Base-by-base conservation (phyloP, 306 rosid genomes). In the Quercus aquifolioides region DNA sequence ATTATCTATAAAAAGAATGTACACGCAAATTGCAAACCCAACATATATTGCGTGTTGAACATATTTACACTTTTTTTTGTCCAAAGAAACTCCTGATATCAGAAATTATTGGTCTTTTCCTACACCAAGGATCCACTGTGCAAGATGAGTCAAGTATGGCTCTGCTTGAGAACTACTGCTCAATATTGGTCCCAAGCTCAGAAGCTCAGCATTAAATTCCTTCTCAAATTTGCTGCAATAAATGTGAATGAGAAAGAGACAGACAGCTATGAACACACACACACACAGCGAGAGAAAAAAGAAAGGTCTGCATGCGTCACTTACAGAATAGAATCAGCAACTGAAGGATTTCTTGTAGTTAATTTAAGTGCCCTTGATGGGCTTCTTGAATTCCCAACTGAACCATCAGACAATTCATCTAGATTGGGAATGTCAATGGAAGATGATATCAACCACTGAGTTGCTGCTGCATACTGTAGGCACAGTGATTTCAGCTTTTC, bases 391-490 rank as follows among this genome's bases (percentile, higher is more conserved):
- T 87, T 91, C 49, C 79, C 64, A 18, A 75, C 19, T 33, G 89
- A 74, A 76, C 69, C 82, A 87, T 83, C 89, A 31, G 77, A 67
- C n/a, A 88, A 60, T 52, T 88, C 91, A 30, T 76, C 92, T 60
- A 83, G 81, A 80, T 71, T 81, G 49, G 84, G 84, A 55, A 85
- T 83, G 63, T 85, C 90, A 3, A 91, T 90, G 69, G 94, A 94
- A 65, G 96, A 90, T 70, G 94, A 84, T 60, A 94, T 87, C 78
- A 94, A 84, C 97, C 99, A 94, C 72, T 94, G 95, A 38, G 99
- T 91, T 70, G 97, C 91, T 41, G 99, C 94, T 30, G 97, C 94
- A 80, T 91, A 94, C 51, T 92, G 99, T 72, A 94, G 89, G 89
- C 97, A 92, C 78, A 94, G 87, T 55, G 90, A 86, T 79, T 92